phyloP scores from a whole-genome alignment of 2,329 filamentous ascomycete genomes.

The Aspergillus nomiae region DNA sequence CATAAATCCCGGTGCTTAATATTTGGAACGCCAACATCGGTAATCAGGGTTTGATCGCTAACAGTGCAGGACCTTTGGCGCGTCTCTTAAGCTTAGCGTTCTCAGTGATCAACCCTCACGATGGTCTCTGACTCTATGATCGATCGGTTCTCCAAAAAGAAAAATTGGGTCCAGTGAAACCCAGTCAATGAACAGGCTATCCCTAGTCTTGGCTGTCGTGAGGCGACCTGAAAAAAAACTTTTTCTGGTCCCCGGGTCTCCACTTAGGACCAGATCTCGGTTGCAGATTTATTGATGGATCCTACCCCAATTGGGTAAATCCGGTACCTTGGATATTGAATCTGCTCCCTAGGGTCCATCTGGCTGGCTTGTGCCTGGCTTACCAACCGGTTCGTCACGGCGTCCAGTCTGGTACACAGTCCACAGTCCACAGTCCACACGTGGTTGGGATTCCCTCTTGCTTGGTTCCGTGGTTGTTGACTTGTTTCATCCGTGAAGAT shows the following conservation, averaged over 20 bases:
- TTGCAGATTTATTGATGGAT: neutral
- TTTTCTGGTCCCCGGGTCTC: neutral
- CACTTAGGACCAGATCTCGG: neutral
- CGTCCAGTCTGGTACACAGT: neutral
- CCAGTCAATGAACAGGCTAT: neutral
- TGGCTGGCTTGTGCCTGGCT: neutral
- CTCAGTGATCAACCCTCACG: neutral
- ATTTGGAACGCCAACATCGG: neutral
- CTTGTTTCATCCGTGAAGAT: too few species aligned
- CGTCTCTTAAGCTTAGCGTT: too few species aligned
- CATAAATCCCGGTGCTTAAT: neutral
- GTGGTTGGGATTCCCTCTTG: neutral
- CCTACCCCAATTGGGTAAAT: neutral
- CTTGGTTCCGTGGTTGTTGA: neutral
- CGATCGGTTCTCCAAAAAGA: neutral
- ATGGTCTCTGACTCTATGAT: neutral
- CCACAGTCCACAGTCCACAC: too few species aligned
- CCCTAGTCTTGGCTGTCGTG: neutral
- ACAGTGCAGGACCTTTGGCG: neutral
- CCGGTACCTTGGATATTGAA: neutral
- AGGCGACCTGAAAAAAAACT: neutral
- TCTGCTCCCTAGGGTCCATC: neutral
- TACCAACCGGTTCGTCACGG: neutral
- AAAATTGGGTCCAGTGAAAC: conserved; percentile 3
- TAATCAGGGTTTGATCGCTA: neutral